Conservation (phyloP, 2,329 filamentous ascomycete genomes). For the Sporothrix dimorphospora region DNA sequence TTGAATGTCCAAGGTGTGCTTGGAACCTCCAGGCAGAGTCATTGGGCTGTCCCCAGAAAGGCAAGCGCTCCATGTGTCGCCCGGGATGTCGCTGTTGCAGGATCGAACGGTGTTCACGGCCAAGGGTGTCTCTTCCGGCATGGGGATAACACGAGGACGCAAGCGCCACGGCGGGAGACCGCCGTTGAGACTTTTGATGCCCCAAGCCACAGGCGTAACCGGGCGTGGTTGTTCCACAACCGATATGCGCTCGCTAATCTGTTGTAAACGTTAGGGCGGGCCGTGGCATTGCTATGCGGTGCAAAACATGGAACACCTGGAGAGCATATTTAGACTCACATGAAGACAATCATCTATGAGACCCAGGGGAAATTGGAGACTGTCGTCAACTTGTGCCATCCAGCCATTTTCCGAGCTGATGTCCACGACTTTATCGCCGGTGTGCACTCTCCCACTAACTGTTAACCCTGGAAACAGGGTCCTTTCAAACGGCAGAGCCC, state of each 20-base stretch:
- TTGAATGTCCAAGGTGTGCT: slow-evolving; percentile 36
- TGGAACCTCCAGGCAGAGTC: slow-evolving; percentile 30
- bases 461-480: slow-evolving; percentile 39
- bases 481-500: slow-evolving; percentile 41
- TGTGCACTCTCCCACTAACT: slow-evolving; percentile 34
- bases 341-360: slow-evolving; percentile 47
- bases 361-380: slow-evolving; percentile 37
- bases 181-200: slow-evolving; percentile 43
- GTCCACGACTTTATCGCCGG: slow-evolving; percentile 19
- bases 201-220: slow-evolving; percentile 36
- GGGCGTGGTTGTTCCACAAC: background rate
- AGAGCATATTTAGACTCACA: slow-evolving; percentile 35
- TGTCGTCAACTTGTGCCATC: slow-evolving; percentile 37
- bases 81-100: slow-evolving; percentile 33
- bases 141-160: slow-evolving; percentile 43
- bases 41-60: slow-evolving; percentile 29
- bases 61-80: slow-evolving; percentile 31
- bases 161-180: slow-evolving; percentile 47
- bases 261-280: background rate
- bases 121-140: slow-evolving; percentile 38
- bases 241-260: slow-evolving; percentile 37
- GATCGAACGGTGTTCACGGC: slow-evolving; percentile 35
- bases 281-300: background rate
- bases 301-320: no score
- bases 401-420: slow-evolving; percentile 34